Percentiles rank a stretch among this genome's conserved stretches.
phyloP scores from a whole-genome alignment of 768 basidiomycete genomes.

The Lactifluus hygrophoroides region DNA sequence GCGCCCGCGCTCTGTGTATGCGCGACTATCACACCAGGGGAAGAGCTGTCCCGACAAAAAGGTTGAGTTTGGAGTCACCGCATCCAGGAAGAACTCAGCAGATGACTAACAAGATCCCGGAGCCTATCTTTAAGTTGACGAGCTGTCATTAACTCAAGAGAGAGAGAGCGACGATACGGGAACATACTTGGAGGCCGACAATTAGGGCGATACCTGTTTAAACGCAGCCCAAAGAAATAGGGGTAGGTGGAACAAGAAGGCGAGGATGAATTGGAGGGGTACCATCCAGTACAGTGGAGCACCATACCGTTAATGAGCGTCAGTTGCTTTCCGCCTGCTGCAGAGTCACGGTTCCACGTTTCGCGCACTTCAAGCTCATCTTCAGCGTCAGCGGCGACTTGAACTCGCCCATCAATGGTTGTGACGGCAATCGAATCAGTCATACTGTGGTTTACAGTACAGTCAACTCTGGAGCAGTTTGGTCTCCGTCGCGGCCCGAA shows the following conservation, averaged over 20 bases:
- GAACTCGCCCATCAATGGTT: neutral
- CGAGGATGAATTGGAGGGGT: too few relatives aligned
- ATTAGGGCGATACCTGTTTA: conserved; percentile 3
- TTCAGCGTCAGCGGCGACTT: neutral
- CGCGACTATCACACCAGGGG: conserved; percentile 4
- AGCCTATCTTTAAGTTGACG: conserved; percentile 9
- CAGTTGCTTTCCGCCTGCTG: neutral
- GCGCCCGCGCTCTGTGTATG: neutral
- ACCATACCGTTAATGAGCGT: conserved; percentile 1
- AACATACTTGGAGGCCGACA: conserved; percentile 1
- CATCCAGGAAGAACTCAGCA: too few relatives aligned
- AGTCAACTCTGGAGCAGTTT: too few relatives aligned
- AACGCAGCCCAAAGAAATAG: too few relatives aligned
- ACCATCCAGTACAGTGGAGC: too few relatives aligned
- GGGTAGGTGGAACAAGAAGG: too few relatives aligned
- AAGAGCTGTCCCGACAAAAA: neutral
- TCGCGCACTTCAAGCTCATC: too few relatives aligned
- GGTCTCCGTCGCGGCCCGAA: too few relatives aligned
- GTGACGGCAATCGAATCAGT: neutral
- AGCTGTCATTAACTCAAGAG: too few relatives aligned
- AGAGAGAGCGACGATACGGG: neutral
- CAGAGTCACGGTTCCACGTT: neutral
- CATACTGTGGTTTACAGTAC: too few relatives aligned
- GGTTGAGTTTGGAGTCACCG: neutral
- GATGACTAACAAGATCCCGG: conserved; percentile 5